These are phyloP conservation scores for Stephania japonica DNA, from an alignment of 164 flowering plant genomes.

Conservation along the genomic window DNA sequence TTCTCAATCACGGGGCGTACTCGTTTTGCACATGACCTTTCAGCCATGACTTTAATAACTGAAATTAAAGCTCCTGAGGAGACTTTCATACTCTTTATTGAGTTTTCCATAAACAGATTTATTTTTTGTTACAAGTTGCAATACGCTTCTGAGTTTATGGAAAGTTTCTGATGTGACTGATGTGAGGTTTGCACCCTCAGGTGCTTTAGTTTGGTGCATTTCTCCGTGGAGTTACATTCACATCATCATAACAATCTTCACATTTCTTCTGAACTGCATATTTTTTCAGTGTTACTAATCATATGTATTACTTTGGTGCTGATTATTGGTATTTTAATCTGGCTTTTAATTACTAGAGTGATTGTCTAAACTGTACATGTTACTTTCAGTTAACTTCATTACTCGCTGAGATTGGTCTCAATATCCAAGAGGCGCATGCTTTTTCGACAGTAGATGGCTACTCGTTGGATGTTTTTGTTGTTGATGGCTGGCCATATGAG, in stretches of 20 bases:
- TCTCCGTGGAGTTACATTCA: too few relatives aligned
- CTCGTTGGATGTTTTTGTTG: conserved; percentile 94
- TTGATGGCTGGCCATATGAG: conserved; percentile 91
- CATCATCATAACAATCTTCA: too few relatives aligned
- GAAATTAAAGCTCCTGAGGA: background rate
- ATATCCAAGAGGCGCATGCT: conserved; percentile 97
- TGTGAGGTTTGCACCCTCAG: too few relatives aligned
- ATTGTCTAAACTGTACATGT: conserved; percentile 2
- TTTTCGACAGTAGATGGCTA: conserved; percentile 96
- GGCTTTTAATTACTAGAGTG: background rate
- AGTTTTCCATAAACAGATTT: too few relatives aligned
- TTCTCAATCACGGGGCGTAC: background rate
- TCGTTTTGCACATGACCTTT: background rate
- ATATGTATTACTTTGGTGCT: background rate
- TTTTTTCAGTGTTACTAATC: background rate
- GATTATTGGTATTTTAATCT: background rate
- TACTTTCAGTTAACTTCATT: conserved; percentile 70
- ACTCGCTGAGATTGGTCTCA: conserved; percentile 84
- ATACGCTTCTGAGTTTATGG: too few relatives aligned
- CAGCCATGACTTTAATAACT: background rate
- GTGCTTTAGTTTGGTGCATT: too few relatives aligned
- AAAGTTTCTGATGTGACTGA: too few relatives aligned
- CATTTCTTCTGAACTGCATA: too few relatives aligned
- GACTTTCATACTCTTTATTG: too few relatives aligned
- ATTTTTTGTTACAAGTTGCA: too few relatives aligned